These are phyloP conservation scores for Coffea canephora DNA, from an alignment of 257 asterid genomes.

Conservation along the genomic window DNA sequence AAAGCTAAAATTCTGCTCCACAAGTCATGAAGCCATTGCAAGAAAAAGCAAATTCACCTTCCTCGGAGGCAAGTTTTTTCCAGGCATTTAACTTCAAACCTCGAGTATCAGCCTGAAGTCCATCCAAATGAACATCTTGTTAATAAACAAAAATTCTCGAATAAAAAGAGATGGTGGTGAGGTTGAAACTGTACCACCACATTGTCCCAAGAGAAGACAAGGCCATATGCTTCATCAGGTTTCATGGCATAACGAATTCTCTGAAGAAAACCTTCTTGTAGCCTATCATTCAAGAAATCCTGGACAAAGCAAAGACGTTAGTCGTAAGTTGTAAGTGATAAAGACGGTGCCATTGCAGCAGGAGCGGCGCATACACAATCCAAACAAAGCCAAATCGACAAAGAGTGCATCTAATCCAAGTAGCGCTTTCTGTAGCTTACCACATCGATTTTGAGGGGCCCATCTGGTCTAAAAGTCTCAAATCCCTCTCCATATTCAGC, in stretches of 20 bases:
- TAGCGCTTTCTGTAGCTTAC: conserved; percentile 33
- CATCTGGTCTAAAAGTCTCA: conserved; percentile 89
- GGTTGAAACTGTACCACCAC: conserved; percentile 67
- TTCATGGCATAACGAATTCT: conserved; percentile 96
- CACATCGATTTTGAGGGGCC: conserved; percentile 94
- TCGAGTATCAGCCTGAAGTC: conserved; percentile 71
- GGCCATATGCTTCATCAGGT: conserved; percentile 99
- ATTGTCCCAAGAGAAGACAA: conserved; percentile 95
- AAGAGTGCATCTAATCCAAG: background rate
- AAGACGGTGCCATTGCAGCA: background rate
- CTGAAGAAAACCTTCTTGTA: conserved; percentile 91
- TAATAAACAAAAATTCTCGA: background rate
- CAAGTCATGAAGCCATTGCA: background rate
- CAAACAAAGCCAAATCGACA: background rate
- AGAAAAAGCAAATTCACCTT: conserved; percentile 46
- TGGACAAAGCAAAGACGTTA: conserved; percentile 24
- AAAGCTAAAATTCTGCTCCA: background rate
- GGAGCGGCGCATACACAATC: background rate
- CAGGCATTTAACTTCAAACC: conserved; percentile 75
- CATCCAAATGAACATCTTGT: conserved; percentile 8
- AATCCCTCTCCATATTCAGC: conserved; percentile 99
- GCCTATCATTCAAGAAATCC: conserved; percentile 85
- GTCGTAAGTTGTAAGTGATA: background rate
- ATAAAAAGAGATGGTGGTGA: conserved; percentile 5
- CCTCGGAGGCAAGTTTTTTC: conserved; percentile 88